Conservation (phyloP, 176 grass and related monocot genomes). For the Paspalum notatum region DNA sequence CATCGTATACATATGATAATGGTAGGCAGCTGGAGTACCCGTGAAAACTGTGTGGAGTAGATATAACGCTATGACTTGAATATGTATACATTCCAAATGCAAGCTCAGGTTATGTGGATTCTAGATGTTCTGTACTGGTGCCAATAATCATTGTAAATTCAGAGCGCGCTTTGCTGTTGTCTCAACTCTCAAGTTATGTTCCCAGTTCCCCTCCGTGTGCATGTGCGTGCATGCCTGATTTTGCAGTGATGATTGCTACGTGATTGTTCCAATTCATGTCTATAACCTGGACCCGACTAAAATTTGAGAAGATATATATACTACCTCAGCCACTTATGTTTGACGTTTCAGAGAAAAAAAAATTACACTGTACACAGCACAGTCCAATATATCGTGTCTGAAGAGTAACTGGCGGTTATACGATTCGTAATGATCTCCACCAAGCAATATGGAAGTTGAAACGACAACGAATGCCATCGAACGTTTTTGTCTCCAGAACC, state of each 20-base stretch:
- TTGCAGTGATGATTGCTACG: not conserved
- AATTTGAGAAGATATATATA: no score
- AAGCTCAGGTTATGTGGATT: not conserved
- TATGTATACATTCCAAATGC: slow-evolving; percentile 47
- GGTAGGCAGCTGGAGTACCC: slow-evolving; percentile 26
- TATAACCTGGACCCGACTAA: no score
- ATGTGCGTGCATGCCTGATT: not conserved
- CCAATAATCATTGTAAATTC: not conserved
- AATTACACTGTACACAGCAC: no score
- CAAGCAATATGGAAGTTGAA: no score
- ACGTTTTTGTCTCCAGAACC: no score
- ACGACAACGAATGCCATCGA: no score
- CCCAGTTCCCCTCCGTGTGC: not conserved
- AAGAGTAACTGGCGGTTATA: no score
- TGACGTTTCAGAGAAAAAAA: no score
- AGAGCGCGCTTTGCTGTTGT: not conserved
- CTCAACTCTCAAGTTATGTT: not conserved
- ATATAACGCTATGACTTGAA: not conserved
- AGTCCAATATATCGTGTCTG: no score
- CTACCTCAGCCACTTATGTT: no score
- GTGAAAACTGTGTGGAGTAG: not conserved
- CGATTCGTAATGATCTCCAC: no score
- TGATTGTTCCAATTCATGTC: no score
- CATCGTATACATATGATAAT: slow-evolving; percentile 25
- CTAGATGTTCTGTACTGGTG: not conserved